phyloP scores from a whole-genome alignment of 2,329 filamentous ascomycete species.

The Arthrobotrys sphaeroides region DNA sequence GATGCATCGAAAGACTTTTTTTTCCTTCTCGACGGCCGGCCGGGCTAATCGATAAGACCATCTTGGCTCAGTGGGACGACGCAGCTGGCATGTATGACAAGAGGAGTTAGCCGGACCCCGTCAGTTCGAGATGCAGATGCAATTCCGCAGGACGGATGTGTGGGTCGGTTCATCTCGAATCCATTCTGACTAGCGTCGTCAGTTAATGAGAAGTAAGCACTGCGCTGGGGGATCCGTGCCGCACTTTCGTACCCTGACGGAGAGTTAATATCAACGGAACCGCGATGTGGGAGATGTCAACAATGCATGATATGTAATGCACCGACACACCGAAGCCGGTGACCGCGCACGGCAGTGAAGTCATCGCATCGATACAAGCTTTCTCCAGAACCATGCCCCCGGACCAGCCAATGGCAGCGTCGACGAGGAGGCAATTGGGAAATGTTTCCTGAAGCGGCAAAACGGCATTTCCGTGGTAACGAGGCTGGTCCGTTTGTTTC shows the following conservation, averaged over 20 bases:
- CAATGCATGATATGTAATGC: not conserved
- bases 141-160: not conserved
- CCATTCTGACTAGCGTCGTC: not conserved
- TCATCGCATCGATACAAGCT: not conserved
- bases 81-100: not conserved
- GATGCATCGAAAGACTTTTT: not conserved
- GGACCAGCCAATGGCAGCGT: not conserved
- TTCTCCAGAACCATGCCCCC: not conserved
- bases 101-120: not conserved
- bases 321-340: not conserved
- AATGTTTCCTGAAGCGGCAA: constrained; percentile 23
- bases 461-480: constrained; percentile 52
- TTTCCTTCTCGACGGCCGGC: not conserved
- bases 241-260: constrained; percentile 7
- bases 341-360: not conserved
- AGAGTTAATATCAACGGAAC: not conserved
- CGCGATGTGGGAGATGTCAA: not conserved
- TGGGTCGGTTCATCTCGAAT: not conserved
- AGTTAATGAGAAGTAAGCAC: no score
- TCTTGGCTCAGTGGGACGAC: not conserved
- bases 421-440: constrained; percentile 4
- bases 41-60: constrained; percentile 15
- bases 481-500: constrained; percentile 45
- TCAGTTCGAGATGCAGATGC: constrained; percentile 7
- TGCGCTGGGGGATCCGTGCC: not conserved